Evolutionary conservation across 345 rosid species (phyloP).

Genomic region (Populus ilicifolia): DNA sequence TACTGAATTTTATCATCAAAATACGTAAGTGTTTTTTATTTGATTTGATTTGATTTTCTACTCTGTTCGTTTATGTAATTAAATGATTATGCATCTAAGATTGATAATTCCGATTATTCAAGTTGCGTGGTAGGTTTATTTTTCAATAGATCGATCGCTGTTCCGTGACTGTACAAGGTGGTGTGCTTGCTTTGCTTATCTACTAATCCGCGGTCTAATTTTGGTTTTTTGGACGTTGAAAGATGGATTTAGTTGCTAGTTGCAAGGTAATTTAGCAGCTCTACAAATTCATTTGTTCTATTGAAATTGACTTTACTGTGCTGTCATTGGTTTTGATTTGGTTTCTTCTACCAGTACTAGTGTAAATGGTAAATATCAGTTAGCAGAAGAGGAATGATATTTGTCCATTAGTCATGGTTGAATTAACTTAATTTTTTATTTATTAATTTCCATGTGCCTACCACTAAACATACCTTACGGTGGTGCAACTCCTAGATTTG

Average conservation of each 20-base stretch:
- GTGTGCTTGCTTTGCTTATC: constrained; percentile 24
- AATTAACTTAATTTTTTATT: background rate
- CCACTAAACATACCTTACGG: background rate
- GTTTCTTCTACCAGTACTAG: background rate
- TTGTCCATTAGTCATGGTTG: background rate
- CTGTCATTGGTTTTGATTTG: background rate
- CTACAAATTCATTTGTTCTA: background rate
- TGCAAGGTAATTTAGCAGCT: constrained; percentile 60
- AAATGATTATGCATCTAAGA: background rate
- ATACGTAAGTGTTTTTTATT: constrained; percentile 6
- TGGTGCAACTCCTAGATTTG: background rate
- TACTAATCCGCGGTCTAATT: constrained; percentile 17
- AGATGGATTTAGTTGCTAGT: constrained; percentile 73
- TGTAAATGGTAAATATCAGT: too few species aligned
- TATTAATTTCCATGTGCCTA: background rate
- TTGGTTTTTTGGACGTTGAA: constrained; percentile 14
- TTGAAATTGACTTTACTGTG: background rate
- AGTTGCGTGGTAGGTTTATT: background rate
- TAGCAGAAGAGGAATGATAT: too few species aligned
- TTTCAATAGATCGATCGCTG: constrained; percentile 43
- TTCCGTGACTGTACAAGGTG: constrained; percentile 21
- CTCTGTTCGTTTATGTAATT: constrained; percentile 10
- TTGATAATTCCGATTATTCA: constrained; percentile 24
- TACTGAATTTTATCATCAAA: background rate
- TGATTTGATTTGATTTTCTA: background rate